These are phyloP conservation scores for Melaleuca alternifolia DNA, from an alignment of 345 rosid genomes.

Conservation along the genomic window DNA sequence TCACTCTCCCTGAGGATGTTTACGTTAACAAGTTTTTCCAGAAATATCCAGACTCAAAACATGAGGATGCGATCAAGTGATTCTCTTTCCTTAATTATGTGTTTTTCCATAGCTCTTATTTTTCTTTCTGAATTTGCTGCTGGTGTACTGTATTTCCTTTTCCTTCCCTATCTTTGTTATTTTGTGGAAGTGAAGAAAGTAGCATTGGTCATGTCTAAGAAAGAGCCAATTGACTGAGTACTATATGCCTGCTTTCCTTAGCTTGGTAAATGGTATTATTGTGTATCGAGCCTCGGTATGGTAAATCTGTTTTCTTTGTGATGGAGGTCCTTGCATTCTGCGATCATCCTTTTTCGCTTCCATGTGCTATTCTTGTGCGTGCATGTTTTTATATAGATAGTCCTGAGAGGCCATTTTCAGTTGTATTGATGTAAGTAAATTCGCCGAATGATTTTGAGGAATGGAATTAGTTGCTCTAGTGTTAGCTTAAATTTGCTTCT, in stretches of 20 bases:
- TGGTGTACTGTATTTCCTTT: not conserved
- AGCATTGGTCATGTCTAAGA: not conserved
- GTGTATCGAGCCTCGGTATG: not conserved
- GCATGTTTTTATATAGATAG: not conserved
- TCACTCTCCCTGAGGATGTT: slow-evolving; percentile 73
- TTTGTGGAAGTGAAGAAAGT: not conserved
- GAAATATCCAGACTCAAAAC: slow-evolving; percentile 44
- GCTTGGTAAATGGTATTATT: not conserved
- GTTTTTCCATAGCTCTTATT: not conserved
- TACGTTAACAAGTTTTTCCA: slow-evolving; percentile 55
- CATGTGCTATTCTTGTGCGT: not conserved
- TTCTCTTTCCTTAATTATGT: not conserved
- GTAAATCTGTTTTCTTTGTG: not conserved
- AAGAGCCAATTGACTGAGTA: not conserved
- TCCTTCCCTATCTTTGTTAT: not conserved
- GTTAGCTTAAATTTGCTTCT: not conserved
- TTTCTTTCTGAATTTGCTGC: not conserved
- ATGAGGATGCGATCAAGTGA: slow-evolving; percentile 66
- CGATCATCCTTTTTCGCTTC: not conserved
- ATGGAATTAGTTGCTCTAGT: not conserved
- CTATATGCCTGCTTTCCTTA: not conserved
- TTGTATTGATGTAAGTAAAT: not conserved
- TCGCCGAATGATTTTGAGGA: not conserved
- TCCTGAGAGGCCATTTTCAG: not conserved
- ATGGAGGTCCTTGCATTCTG: not conserved